Evolutionary conservation across 352 stramenopile genomes (phyloP), one percentile per base, ranked within the genome.

Genomic region (Ophiocytium majus): DNA sequence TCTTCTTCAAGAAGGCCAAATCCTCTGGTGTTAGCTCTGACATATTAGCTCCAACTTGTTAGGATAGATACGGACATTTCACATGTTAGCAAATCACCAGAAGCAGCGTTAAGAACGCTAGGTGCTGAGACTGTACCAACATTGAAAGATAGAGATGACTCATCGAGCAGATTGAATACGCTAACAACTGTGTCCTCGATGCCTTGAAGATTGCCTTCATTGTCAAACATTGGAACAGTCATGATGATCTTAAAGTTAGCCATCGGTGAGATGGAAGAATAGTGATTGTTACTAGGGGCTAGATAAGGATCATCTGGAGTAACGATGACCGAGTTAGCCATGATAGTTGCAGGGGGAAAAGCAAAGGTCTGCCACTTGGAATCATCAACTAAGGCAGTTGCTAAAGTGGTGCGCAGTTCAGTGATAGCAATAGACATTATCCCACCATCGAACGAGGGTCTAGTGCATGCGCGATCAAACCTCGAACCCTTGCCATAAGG

Each of bases 131-230:
- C 57, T 71, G 57, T 71, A 71, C 57, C 57, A 71, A 71, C 57
- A 71, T 71, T 71, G 57, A 71, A 71, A 71, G 57, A 71, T 71
- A 71, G 57, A 71, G 57, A 71, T 71, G 57, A 71, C 57, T 71
- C 57, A 71, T 71, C 57, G 57, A 71, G 57, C 57, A 71, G 57
- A 71, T 71, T 71, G 57, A 71, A 71, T 71, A 71, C 57, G 57
- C 57, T 71, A 71, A 71, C 57, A 71, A 71, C 57, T 71, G 57
- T 71, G 57, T 71, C 57, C 57, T 71, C 57, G 57, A 71, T 71
- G 57, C 57, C 57, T 71, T 71, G 57, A 71, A 71, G 57, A 71
- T 71, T 71, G 57, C 57, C 57, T 71, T 71, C 57, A 71, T 71
- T 71, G 57, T 71, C 57, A 71, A 71, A 71, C 57, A 71, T 71